Conservation (phyloP, 331 rosid genomes). For the Quercus tomentella region DNA sequence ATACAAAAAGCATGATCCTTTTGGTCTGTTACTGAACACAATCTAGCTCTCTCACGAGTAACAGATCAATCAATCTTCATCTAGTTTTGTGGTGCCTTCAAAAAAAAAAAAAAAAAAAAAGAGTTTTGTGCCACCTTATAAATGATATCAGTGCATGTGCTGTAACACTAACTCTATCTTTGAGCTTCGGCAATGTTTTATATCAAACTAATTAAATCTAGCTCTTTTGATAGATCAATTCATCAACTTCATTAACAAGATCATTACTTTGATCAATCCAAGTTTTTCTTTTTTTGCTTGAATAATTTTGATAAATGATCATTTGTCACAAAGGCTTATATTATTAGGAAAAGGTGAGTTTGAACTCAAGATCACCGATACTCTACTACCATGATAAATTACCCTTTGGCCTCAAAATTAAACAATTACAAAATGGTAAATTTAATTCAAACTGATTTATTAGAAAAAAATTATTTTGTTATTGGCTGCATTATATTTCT, state of each 20-base stretch:
- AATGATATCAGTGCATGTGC: not conserved
- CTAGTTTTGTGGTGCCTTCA: not conserved
- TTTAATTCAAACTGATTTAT: too few relatives aligned
- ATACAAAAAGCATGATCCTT: not conserved
- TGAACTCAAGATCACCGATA: too few relatives aligned
- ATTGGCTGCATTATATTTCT: not conserved
- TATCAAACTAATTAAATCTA: not conserved
- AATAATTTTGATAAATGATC: too few relatives aligned
- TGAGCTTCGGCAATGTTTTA: too few relatives aligned
- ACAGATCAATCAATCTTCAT: not conserved
- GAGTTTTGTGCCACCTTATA: not conserved
- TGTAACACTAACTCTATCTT: too few relatives aligned
- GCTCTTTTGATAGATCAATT: not conserved
- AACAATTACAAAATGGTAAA: too few relatives aligned
- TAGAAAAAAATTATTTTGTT: not conserved
- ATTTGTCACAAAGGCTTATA: too few relatives aligned
- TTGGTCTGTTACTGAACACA: not conserved
- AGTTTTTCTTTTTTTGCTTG: not conserved
- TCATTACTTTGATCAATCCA: not conserved
- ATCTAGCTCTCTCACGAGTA: not conserved
- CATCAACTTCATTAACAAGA: not conserved
- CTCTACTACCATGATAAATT: too few relatives aligned
- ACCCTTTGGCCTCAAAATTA: too few relatives aligned
- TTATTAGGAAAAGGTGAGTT: too few relatives aligned
- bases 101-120: too few relatives aligned